phyloP scores from a whole-genome alignment of 2,329 filamentous ascomycete genomes.

The Fusarium pseudonygamai region DNA sequence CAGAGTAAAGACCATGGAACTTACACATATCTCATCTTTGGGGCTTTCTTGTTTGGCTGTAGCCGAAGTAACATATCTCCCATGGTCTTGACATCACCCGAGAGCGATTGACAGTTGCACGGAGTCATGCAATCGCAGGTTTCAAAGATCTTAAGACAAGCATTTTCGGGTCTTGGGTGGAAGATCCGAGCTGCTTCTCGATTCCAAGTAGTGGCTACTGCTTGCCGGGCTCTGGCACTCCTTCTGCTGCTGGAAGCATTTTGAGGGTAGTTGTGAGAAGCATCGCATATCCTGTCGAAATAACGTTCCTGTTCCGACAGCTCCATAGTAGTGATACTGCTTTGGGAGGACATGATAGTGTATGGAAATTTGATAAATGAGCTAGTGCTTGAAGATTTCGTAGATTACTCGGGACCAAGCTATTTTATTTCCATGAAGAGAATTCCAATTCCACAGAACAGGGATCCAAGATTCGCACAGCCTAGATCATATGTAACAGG shows the following conservation, averaged over 20 bases:
- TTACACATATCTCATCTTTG: slow-evolving; percentile 23
- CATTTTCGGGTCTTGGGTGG: not conserved
- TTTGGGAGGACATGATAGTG: not conserved
- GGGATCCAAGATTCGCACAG: not conserved
- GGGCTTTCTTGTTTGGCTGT: not conserved
- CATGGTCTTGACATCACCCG: not conserved
- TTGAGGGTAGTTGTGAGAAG: not conserved
- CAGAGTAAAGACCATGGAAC: not conserved
- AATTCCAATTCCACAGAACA: not conserved
- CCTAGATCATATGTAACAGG: not conserved
- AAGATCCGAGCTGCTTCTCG: not conserved
- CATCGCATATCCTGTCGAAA: not conserved
- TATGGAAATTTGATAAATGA: not conserved
- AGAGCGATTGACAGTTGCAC: not conserved
- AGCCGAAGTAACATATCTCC: not conserved
- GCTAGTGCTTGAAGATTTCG: not conserved
- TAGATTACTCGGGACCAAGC: not conserved
- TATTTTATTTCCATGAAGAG: not conserved
- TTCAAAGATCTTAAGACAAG: not conserved
- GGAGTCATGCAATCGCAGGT: not conserved
- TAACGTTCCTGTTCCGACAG: not conserved
- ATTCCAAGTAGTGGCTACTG: not conserved
- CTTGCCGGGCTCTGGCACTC: not conserved
- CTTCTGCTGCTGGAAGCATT: not conserved
- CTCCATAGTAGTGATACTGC: not conserved